Evolutionary conservation across 805 yeast species (phyloP).

Genomic region (Pichia ethanolica): DNA sequence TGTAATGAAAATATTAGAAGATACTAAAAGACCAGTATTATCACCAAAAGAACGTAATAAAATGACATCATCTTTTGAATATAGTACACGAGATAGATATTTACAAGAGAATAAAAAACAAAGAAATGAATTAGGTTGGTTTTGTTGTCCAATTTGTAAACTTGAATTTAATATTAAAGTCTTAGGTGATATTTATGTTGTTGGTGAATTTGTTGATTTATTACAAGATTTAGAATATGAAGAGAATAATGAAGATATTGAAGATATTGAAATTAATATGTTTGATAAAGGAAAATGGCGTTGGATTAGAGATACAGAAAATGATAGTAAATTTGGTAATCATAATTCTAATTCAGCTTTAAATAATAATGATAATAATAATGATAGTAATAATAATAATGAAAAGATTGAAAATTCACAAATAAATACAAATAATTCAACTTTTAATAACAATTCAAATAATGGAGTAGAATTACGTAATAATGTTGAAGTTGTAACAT

Average conservation of each 20-base stretch:
- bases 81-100: conserved; percentile 14
- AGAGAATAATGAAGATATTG: conserved; percentile 11
- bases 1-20: conserved; percentile 19
- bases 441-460: too few relatives aligned
- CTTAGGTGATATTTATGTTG: conserved; percentile 27
- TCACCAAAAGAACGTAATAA: conserved; percentile 18
- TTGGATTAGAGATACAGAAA: not conserved
- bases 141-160: conserved; percentile 30
- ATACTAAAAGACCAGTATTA: conserved; percentile 20
- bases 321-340: conserved; percentile 4
- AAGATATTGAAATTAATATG: conserved; percentile 21
- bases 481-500: conserved; percentile 8
- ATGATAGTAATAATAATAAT: not conserved
- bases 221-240: conserved; percentile 14
- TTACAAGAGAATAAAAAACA: conserved; percentile 13
- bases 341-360: not conserved
- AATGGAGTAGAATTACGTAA: not conserved
- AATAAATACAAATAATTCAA: too few relatives aligned
- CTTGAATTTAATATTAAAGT: conserved; percentile 26
- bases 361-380: conserved; percentile 11
- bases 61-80: conserved; percentile 17
- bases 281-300: conserved; percentile 11
- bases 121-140: conserved; percentile 24
- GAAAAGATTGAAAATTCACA: too few relatives aligned
- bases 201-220: conserved; percentile 26